phyloP scores from a whole-genome alignment of 106 monocot genomes.

The Cymbidium sinense region DNA sequence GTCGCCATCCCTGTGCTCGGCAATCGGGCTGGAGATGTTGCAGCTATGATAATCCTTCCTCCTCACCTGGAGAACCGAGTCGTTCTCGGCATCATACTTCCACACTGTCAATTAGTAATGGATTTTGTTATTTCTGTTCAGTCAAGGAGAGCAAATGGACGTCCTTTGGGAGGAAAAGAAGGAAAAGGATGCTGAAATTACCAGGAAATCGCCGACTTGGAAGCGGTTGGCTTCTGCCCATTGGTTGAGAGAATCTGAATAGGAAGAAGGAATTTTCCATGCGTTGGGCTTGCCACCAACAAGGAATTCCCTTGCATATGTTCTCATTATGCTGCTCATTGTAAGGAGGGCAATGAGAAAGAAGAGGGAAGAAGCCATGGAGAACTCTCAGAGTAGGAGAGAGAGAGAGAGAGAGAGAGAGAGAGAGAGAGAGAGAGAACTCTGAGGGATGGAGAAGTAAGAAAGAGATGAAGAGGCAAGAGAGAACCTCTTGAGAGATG shows the following conservation, averaged over 20 bases:
- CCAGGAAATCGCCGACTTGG: constrained; percentile 81
- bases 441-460: background rate
- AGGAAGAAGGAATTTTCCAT: constrained; percentile 44
- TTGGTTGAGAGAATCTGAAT: constrained; percentile 45
- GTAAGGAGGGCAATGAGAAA: constrained; percentile 16
- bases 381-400: constrained; percentile 4
- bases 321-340: background rate
- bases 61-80: constrained; percentile 72
- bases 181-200: constrained; percentile 45
- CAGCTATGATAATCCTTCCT: constrained; percentile 60
- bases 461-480: no score
- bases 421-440: background rate
- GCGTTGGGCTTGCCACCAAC: constrained; percentile 51
- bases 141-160: background rate
- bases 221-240: constrained; percentile 73
- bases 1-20: constrained; percentile 24
- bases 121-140: background rate
- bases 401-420: no score
- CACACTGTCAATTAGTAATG: constrained; percentile 41
- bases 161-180: background rate
- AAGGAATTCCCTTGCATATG: constrained; percentile 44
- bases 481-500: no score
- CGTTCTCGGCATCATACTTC: constrained; percentile 44
- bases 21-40: constrained; percentile 50
- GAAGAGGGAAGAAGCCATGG: constrained; percentile 7